Base-by-base conservation (phyloP, 2,329 filamentous ascomycete genomes). In the Venturia carpophila region DNA sequence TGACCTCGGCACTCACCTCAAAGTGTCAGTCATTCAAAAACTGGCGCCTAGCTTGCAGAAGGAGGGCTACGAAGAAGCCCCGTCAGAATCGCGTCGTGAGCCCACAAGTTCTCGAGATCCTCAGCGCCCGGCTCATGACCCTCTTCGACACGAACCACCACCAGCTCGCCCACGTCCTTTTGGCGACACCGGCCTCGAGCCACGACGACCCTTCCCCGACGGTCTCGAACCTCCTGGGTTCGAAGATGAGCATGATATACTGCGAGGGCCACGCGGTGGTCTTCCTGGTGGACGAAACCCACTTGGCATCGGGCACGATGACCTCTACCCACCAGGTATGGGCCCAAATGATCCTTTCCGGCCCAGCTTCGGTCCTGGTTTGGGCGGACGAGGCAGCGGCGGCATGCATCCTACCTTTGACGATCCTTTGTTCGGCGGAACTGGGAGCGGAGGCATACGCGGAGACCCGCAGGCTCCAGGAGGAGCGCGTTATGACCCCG, bases 361-460 rank as follows among this genome's bases (percentile, higher is more conserved):
- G 41, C 84, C 84, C 5, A 83, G 84, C 2, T 84, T 91, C 65
- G 84, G 86, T 7, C 84, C 84, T 39, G 80, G 82, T 30, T 81
- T 84, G 60, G 75, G 86, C 5, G 79, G 81, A 19, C 52, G 15
- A 27, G 78, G 81, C n/a, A 79, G 81, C 0, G 83, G 86, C 24
- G 94, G 94, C 0, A 99, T 99, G 94, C 90, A 97, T 75, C 94
- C 94, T 0, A 96, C 92, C 0, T 94, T 96, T 73, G 91, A 96
- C 70, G 92, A 97, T 72, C 91, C 91, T 7, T 76, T 97, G 60
- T 96, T 96, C 73, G 88, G 87, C 0, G 81, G 79, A 1, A 76
- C 79, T 1, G 78, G 73, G 7, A 75, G 80, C 2, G 75, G 76
- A 43, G 79, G 74, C 19, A 75, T 77, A 17, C 75, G 76, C 17